Evolutionary conservation across 1,284 basidiomycete species (phyloP).

Genomic region (Agaricales sp.): DNA sequence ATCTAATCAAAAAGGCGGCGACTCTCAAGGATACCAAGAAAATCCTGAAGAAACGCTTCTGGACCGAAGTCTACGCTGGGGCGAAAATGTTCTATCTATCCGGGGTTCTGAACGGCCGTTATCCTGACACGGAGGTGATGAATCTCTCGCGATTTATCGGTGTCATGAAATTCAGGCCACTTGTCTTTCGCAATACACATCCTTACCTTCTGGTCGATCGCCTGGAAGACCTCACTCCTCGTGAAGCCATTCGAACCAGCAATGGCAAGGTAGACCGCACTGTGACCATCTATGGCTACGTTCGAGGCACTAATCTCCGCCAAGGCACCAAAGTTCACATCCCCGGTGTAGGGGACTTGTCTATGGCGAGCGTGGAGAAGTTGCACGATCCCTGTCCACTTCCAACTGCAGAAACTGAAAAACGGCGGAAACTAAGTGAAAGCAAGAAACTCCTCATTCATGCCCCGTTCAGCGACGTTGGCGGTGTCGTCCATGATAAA

Average conservation of each 20-base stretch:
- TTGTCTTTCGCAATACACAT: constrained; percentile 92
- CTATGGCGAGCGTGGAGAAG: constrained; percentile 64
- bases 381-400: constrained; percentile 93
- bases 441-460: constrained; percentile 90
- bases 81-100: constrained; percentile 98
- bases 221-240: constrained; percentile 88
- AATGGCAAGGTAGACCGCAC: constrained; percentile 87
- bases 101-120: constrained; percentile 95
- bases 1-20: constrained; percentile 91
- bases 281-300: constrained; percentile 91
- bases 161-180: constrained; percentile 98
- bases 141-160: constrained; percentile 94
- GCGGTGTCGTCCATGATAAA: constrained; percentile 96
- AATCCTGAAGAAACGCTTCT: constrained; percentile 96
- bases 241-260: constrained; percentile 68
- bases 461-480: constrained; percentile 98
- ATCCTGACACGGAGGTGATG: constrained; percentile 94
- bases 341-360: constrained; percentile 87
- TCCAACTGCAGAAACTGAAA: constrained; percentile 88
- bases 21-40: constrained; percentile 91
- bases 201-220: constrained; percentile 96
- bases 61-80: constrained; percentile 98
- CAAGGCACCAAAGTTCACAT: constrained; percentile 84
- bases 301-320: constrained; percentile 85
- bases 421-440: constrained; percentile 86